Conservation (phyloP, 495 filamentous ascomycete species). For the Penicillium manginii region DNA sequence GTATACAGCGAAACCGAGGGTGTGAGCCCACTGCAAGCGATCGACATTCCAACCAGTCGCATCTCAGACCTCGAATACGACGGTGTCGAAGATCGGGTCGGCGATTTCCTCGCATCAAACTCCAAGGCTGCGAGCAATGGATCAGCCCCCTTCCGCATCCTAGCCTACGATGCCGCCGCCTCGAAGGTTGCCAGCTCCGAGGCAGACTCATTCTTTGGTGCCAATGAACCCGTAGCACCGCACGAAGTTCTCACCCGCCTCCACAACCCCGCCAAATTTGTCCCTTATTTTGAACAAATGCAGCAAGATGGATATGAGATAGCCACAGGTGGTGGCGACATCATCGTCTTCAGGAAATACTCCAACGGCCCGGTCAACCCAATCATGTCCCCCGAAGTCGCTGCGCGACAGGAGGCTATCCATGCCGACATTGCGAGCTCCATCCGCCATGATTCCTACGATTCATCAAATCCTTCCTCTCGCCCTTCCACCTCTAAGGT, state of each 20-base stretch:
- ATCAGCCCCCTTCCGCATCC: constrained; percentile 65
- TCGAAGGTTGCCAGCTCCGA: constrained; percentile 63
- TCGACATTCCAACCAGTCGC: constrained; percentile 53
- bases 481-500: constrained; percentile 41
- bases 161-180: constrained; percentile 72
- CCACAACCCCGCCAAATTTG: constrained; percentile 70
- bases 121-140: background rate
- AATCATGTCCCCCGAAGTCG: constrained; percentile 13
- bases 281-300: constrained; percentile 67
- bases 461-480: background rate
- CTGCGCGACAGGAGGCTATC: constrained; percentile 11
- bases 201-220: constrained; percentile 59
- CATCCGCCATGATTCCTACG: constrained; percentile 16
- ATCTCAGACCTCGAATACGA: constrained; percentile 39
- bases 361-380: constrained; percentile 23
- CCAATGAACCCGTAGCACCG: constrained; percentile 51
- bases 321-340: constrained; percentile 67
- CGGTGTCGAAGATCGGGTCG: constrained; percentile 20
- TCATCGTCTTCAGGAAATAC: constrained; percentile 73
- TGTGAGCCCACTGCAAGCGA: constrained; percentile 48
- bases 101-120: constrained; percentile 17
- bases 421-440: constrained; percentile 19
- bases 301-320: constrained; percentile 74
- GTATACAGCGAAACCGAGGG: constrained; percentile 34
- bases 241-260: constrained; percentile 68